A percentile compares a stretch with the other conserved stretches of the same genome.
Evolutionary conservation across 129 eudicot species (phyloP).

Genomic region (Calendula officinalis): DNA sequence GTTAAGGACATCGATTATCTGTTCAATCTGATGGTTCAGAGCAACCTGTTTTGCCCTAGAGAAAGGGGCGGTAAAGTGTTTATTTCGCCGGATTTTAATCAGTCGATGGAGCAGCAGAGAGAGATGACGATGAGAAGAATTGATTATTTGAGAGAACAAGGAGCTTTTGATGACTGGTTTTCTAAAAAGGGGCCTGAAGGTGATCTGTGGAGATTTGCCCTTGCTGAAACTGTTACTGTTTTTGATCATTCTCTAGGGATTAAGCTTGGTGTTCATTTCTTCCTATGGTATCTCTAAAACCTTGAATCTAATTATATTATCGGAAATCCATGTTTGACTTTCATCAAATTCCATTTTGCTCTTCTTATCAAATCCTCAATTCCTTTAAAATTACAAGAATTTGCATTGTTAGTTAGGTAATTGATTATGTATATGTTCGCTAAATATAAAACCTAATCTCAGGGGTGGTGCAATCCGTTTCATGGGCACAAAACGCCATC

Average conservation of each 20-base stretch:
- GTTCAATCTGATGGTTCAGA: constrained; percentile 47
- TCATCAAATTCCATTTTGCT: background rate
- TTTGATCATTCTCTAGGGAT: constrained; percentile 80
- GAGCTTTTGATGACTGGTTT: constrained; percentile 64
- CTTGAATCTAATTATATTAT: background rate
- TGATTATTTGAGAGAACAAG: constrained; percentile 38
- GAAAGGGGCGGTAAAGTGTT: constrained; percentile 59
- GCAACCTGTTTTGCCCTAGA: constrained; percentile 53
- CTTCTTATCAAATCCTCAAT: no score
- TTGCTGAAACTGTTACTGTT: constrained; percentile 41
- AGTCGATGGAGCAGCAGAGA: constrained; percentile 81
- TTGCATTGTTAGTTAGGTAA: background rate
- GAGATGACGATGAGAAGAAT: constrained; percentile 71
- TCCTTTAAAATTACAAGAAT: no score
- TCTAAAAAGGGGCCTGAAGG: constrained; percentile 40
- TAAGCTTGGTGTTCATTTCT: constrained; percentile 72
- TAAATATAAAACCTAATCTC: constrained; percentile 17
- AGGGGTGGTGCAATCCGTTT: constrained; percentile 96
- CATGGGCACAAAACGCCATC: constrained; percentile 92
- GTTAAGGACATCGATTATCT: constrained; percentile 55
- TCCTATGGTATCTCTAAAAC: constrained; percentile 49
- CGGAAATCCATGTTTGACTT: background rate
- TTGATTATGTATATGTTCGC: background rate
- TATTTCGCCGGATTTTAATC: constrained; percentile 66
- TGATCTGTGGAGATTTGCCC: constrained; percentile 52